Percentiles rank a stretch among this genome's conserved stretches.
phyloP scores from a whole-genome alignment of 208 protist species.

The Perkinsela sp. region DNA sequence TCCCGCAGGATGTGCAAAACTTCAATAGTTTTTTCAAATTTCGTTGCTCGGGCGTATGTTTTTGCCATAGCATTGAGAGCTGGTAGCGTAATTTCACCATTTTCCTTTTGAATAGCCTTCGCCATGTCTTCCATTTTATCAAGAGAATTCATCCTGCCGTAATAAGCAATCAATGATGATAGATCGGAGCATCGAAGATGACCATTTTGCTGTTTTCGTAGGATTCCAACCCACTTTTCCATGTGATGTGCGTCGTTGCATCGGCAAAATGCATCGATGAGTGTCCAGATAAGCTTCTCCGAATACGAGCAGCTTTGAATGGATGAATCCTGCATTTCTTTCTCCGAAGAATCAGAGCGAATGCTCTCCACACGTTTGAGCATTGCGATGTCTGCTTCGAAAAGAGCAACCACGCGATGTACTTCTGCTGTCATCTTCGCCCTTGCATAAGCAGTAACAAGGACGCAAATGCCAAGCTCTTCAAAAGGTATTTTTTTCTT shows the following conservation, averaged over 20 bases:
- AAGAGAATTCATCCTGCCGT: constrained; percentile 37
- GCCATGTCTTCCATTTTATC: constrained; percentile 25
- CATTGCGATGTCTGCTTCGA: constrained; percentile 10
- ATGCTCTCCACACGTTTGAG: constrained; percentile 7
- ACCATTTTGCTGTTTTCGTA: constrained; percentile 5
- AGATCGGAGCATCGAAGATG: constrained; percentile 11
- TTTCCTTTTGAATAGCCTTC: constrained; percentile 5
- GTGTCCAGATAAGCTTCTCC: constrained; percentile 23
- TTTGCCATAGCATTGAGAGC: constrained; percentile 41
- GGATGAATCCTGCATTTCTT: neutral
- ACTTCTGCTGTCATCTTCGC: constrained; percentile 24
- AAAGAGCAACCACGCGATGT: constrained; percentile 12
- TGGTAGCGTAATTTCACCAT: constrained; percentile 15
- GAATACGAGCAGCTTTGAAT: constrained; percentile 5
- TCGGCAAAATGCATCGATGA: constrained; percentile 47
- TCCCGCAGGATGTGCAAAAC: constrained; percentile 35
- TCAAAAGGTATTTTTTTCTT: constrained; percentile 22
- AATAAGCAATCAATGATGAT: constrained; percentile 35
- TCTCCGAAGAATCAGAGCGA: neutral
- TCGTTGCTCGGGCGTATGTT: constrained; percentile 25
- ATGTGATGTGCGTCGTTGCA: constrained; percentile 18
- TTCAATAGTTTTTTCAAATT: constrained; percentile 54
- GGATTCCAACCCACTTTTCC: constrained; percentile 17
- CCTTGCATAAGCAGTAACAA: constrained; percentile 30
- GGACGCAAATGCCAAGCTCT: constrained; percentile 42